Evolutionary conservation across 768 basidiomycete genomes (phyloP), one percentile per base, ranked within the genome.

Genomic region (Pleurotus giganteus): DNA sequence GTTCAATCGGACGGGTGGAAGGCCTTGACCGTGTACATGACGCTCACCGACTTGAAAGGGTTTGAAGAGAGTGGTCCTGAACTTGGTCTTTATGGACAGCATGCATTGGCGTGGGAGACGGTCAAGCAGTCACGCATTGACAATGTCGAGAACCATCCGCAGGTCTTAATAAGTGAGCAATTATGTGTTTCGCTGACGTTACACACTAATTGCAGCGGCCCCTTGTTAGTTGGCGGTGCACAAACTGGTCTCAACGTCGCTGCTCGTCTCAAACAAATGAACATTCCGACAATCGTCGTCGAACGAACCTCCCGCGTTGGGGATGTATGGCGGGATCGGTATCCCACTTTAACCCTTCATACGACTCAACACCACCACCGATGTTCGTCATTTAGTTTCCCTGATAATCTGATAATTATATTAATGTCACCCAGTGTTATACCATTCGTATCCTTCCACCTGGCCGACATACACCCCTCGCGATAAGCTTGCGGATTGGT

Each of bases 241-340:
- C 77, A 79, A 53, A 69, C 64, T 15, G 78, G 78, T 9, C 61
- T 80, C n/a, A 68, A 67, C 9, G 54, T 75, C 5, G 78, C 71
- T 0, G 76, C 78, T 4, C 69, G 76, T 1, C 69, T 78, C 54
- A 68, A 71, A 53, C 67, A 74, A 34, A 71, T 76, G 69, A 61
- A 70, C 8, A 71, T 78, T 8, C 65, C 61, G 1, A 51, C 71
- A 2, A 61, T 80, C 2, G 60, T 78, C 1, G 61, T 80, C 15
- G 77, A 79, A 50, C 60, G 54, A 12, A 61, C 63, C 34, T 47
- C 55, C 1, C 61, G 69, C 0, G 61, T 77, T 7, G 78, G 78
- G 1, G 76, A 77, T 57, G 67, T 61, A 13, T 78, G 77, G 78
- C 50, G 76, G n/a, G 63, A 69, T 24, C 69, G 77, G 2, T 79